A percentile compares a stretch with the other conserved stretches of the same genome.
phyloP scores from a whole-genome alignment of 2,329 filamentous ascomycete species.

The Tolypocladium guangdongense region DNA sequence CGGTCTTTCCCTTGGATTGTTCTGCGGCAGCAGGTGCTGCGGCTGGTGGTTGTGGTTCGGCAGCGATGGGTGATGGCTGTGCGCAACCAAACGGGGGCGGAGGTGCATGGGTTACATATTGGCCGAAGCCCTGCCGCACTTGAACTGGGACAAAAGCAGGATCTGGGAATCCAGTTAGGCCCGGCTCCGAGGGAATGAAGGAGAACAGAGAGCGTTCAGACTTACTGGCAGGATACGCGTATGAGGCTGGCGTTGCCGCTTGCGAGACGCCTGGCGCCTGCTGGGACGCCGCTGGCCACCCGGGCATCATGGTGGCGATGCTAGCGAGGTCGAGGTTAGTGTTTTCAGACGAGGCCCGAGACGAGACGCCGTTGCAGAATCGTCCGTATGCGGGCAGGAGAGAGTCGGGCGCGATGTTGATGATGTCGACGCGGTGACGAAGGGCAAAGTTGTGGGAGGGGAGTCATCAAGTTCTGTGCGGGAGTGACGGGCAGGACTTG shows the following conservation, averaged over 20 bases:
- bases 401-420: not conserved
- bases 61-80: conserved; percentile 13
- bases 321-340: conserved; percentile 4
- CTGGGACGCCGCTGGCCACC: conserved; percentile 24
- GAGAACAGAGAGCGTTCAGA: conserved; percentile 3
- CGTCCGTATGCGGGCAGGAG: not conserved
- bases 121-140: conserved; percentile 48
- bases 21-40: conserved; percentile 17
- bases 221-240: conserved; percentile 29
- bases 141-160: conserved; percentile 51
- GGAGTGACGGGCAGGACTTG: not conserved
- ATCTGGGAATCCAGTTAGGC: conserved; percentile 21
- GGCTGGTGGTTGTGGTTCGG: conserved; percentile 18
- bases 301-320: conserved; percentile 21
- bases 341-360: not conserved
- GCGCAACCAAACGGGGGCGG: conserved; percentile 20
- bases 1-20: conserved; percentile 48
- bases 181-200: not conserved
- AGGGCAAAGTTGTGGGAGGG: not conserved
- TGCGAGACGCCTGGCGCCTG: conserved; percentile 30
- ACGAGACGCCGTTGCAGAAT: not conserved
- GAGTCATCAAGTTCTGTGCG: not conserved
- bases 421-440: not conserved
- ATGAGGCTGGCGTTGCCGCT: conserved; percentile 21
- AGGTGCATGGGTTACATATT: conserved; percentile 28